A percentile compares a stretch with the other conserved stretches of the same genome.
Conservation (phyloP, 1,139 yeast species). For the Yamadazyma buinensis region DNA sequence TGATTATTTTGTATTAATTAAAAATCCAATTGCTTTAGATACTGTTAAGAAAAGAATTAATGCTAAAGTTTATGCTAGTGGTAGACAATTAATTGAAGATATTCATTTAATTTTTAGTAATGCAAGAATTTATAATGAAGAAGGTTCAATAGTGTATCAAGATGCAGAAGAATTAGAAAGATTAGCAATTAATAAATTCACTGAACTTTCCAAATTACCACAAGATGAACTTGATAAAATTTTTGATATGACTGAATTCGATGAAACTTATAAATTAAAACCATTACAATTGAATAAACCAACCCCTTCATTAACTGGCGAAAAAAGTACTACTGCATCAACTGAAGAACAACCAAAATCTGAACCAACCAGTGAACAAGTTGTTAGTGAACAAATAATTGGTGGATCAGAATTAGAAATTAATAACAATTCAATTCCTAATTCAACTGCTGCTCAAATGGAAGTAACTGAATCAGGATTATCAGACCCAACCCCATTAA, state of each 20-base stretch:
- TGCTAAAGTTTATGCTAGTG: constrained; percentile 46
- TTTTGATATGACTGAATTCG: constrained; percentile 49
- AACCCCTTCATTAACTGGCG: constrained; percentile 2
- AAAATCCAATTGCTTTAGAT: constrained; percentile 78
- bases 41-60: constrained; percentile 59
- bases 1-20: constrained; percentile 78
- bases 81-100: constrained; percentile 67
- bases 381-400: not conserved
- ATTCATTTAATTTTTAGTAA: constrained; percentile 75
- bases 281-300: constrained; percentile 21
- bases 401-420: not conserved
- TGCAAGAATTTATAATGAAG: constrained; percentile 86
- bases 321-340: not conserved
- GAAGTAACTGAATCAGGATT: not conserved
- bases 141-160: constrained; percentile 75
- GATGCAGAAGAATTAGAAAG: constrained; percentile 71
- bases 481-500: too few relatives aligned
- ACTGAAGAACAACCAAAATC: not conserved
- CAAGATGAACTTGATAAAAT: constrained; percentile 27
- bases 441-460: not conserved
- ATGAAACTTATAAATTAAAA: constrained; percentile 41
- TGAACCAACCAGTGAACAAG: not conserved
- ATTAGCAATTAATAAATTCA: constrained; percentile 33
- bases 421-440: not conserved
- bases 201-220: constrained; percentile 21